These are phyloP conservation scores for Penicillium bovifimosum DNA, from an alignment of 495 filamentous ascomycete species.

Conservation along the genomic window DNA sequence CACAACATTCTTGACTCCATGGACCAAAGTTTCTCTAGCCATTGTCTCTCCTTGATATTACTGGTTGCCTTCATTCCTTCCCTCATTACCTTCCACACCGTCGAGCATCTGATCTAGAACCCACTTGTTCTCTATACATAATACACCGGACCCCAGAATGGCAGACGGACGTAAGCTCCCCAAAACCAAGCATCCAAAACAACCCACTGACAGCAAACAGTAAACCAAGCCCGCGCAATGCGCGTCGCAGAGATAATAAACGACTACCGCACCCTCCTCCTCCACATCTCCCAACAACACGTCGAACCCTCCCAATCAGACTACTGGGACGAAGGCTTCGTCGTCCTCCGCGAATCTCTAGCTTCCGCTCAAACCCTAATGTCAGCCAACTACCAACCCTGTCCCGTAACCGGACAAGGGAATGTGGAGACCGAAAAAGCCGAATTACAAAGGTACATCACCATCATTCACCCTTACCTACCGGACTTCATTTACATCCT, in stretches of 20 bases:
- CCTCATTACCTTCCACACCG: background rate
- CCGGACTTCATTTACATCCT: background rate
- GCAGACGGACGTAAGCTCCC: slow-evolving; percentile 55
- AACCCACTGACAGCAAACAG: slow-evolving; percentile 35
- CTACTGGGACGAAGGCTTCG: slow-evolving; percentile 73
- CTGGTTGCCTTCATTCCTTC: slow-evolving; percentile 7
- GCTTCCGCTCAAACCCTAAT: slow-evolving; percentile 71
- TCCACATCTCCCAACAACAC: slow-evolving; percentile 69
- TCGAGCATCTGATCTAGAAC: background rate
- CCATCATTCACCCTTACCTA: background rate
- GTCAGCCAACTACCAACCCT: slow-evolving; percentile 59
- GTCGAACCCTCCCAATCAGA: slow-evolving; percentile 56
- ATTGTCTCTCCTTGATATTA: slow-evolving; percentile 4
- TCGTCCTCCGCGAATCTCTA: slow-evolving; percentile 66
- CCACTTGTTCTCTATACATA: slow-evolving; percentile 10
- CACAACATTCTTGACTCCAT: slow-evolving; percentile 6
- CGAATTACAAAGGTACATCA: slow-evolving; percentile 65
- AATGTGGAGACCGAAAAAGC: slow-evolving; percentile 66
- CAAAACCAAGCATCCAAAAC: background rate
- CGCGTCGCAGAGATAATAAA: slow-evolving; percentile 78
- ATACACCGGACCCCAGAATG: slow-evolving; percentile 34
- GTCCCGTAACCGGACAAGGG: slow-evolving; percentile 43
- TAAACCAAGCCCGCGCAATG: slow-evolving; percentile 76
- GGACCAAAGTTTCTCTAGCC: background rate
- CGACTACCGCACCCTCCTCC: slow-evolving; percentile 78